Evolutionary conservation across 768 basidiomycete genomes (phyloP).

Genomic region (Lanmaoa pseudosensibilis): DNA sequence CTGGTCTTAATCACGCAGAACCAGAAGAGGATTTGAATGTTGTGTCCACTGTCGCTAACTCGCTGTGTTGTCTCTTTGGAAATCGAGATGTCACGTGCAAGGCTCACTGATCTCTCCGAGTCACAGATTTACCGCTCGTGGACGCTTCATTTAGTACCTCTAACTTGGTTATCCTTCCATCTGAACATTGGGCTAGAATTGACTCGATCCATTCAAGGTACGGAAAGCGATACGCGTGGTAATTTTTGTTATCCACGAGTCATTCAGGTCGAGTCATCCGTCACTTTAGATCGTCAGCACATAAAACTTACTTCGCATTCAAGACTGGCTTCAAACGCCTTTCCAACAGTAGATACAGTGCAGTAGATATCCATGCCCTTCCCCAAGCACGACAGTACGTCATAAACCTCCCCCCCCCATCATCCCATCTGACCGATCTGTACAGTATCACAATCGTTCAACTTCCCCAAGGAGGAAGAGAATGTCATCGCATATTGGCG

Average conservation of each 20-base stretch:
- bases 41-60: too few relatives aligned
- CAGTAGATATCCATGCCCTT: slow-evolving; percentile 53
- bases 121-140: not conserved
- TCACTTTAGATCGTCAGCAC: not conserved
- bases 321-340: not conserved
- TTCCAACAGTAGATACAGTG: not conserved
- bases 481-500: slow-evolving; percentile 90
- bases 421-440: slow-evolving; percentile 10
- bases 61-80: too few relatives aligned
- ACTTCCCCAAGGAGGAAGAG: slow-evolving; percentile 85
- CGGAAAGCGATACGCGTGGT: not conserved
- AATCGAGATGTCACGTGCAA: not conserved
- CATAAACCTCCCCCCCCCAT: not conserved
- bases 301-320: not conserved
- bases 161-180: not conserved
- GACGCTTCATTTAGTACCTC: too few relatives aligned
- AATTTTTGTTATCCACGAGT: not conserved
- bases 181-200: not conserved
- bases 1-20: too few relatives aligned
- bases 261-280: slow-evolving; percentile 19
- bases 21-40: too few relatives aligned
- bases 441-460: slow-evolving; percentile 72
- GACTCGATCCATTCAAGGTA: not conserved
- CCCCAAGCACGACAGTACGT: slow-evolving; percentile 70
- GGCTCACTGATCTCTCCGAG: not conserved